A percentile compares a stretch with the other conserved stretches of the same genome.
phyloP scores from a whole-genome alignment of 345 rosid genomes.

The Viola odorata region DNA sequence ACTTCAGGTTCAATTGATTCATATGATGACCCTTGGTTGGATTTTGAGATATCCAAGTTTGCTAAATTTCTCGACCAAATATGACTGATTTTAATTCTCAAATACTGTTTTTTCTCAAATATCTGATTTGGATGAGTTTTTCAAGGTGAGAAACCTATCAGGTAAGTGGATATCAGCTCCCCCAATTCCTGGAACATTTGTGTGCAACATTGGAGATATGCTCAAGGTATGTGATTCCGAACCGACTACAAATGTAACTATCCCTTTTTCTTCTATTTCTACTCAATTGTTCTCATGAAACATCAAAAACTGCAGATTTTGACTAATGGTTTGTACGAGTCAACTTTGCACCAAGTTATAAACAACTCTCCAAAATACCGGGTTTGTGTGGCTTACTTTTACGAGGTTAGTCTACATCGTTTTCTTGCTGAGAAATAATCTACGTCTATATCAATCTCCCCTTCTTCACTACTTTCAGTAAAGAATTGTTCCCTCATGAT shows the following conservation, averaged over 20 bases:
- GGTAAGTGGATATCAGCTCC: conserved; percentile 89
- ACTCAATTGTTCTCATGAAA: conserved; percentile 1
- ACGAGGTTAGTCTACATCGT: conserved; percentile 47
- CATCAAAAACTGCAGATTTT: conserved; percentile 45
- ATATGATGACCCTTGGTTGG: too few species aligned
- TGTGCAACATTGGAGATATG: conserved; percentile 96
- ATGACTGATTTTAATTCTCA: neutral
- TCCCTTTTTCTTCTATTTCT: neutral
- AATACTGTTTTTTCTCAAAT: neutral
- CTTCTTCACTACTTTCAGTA: neutral
- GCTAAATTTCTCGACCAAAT: too few species aligned
- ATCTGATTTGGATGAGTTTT: conserved; percentile 2
- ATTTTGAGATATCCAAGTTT: too few species aligned
- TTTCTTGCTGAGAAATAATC: neutral
- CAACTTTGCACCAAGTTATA: conserved; percentile 69
- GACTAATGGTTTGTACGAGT: conserved; percentile 76
- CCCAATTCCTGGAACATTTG: conserved; percentile 76
- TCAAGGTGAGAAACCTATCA: conserved; percentile 65
- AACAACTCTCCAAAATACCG: conserved; percentile 55
- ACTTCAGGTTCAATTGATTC: conserved; percentile 46
- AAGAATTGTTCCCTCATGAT: conserved; percentile 1
- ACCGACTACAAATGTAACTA: neutral
- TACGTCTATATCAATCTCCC: neutral
- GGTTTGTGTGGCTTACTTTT: conserved; percentile 64
- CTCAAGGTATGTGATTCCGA: conserved; percentile 45